These are phyloP conservation scores for Trifolium repens DNA, from an alignment of 306 rosid species.

Conservation along the genomic window DNA sequence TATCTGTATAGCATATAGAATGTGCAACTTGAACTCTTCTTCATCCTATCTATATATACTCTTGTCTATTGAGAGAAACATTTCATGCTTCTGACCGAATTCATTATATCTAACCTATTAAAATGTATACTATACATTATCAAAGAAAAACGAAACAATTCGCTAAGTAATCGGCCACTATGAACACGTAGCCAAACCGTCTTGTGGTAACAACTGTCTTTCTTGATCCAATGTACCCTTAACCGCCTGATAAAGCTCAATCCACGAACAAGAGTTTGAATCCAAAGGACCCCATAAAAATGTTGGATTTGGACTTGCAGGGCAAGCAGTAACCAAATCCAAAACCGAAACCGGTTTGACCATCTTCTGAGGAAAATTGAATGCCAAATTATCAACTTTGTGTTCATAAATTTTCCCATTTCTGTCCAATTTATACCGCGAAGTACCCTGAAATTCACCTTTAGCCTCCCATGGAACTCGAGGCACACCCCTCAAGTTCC, in stretches of 20 bases:
- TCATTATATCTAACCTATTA: constrained; percentile 45
- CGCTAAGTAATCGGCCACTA: constrained; percentile 37
- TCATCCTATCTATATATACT: constrained; percentile 61
- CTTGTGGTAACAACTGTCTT: constrained; percentile 61
- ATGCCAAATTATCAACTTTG: constrained; percentile 87
- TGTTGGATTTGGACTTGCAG: constrained; percentile 91
- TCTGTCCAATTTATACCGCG: constrained; percentile 82
- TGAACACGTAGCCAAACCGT: constrained; percentile 76
- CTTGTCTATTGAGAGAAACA: constrained; percentile 55
- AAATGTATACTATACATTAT: constrained; percentile 46
- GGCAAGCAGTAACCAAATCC: constrained; percentile 85
- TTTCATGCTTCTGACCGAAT: constrained; percentile 52
- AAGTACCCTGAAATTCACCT: constrained; percentile 95
- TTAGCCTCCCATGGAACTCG: constrained; percentile 93
- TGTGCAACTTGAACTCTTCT: constrained; percentile 47
- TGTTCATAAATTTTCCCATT: constrained; percentile 93
- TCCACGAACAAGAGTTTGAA: constrained; percentile 74
- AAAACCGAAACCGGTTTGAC: constrained; percentile 78
- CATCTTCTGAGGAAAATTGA: constrained; percentile 71
- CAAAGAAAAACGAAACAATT: constrained; percentile 43
- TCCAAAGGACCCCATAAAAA: constrained; percentile 74
- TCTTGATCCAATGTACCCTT: constrained; percentile 68
- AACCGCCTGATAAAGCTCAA: constrained; percentile 76
- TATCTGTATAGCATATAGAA: constrained; percentile 42
- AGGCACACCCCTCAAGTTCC: constrained; percentile 92